These are phyloP conservation scores for Nemania diffusa DNA, from an alignment of 2,329 filamentous ascomycete species.

Conservation along the genomic window DNA sequence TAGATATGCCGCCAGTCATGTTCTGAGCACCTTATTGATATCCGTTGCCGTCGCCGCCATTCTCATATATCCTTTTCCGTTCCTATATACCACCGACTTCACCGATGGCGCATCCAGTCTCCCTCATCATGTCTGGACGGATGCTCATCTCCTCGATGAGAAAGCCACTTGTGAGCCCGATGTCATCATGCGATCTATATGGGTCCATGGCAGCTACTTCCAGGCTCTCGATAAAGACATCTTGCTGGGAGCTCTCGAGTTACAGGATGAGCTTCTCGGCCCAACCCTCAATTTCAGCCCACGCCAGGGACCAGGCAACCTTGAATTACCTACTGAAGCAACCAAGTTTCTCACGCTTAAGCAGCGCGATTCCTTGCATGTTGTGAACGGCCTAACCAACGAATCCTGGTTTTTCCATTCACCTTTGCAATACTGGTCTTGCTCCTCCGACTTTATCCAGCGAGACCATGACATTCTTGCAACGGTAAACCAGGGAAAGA, in stretches of 20 bases:
- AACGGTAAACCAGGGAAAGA: conserved; percentile 75
- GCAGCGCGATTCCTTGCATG: conserved; percentile 66
- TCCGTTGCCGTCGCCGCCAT: conserved; percentile 77
- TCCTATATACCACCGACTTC: conserved; percentile 78
- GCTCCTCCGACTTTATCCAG: conserved; percentile 67
- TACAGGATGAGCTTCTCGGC: conserved; percentile 77
- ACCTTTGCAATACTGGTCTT: conserved; percentile 84
- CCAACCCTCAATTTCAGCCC: conserved; percentile 67
- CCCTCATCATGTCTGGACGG: conserved; percentile 84
- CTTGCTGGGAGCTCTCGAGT: conserved; percentile 71
- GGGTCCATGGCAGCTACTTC: conserved; percentile 86
- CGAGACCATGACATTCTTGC: conserved; percentile 70
- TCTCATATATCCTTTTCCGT: conserved; percentile 79
- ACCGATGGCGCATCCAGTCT: conserved; percentile 76
- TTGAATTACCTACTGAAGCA: conserved; percentile 47
- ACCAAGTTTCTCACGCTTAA: conserved; percentile 53
- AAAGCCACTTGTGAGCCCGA: conserved; percentile 66
- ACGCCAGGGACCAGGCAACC: conserved; percentile 49
- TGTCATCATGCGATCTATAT: conserved; percentile 83
- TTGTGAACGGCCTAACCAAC: conserved; percentile 68
- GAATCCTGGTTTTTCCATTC: conserved; percentile 83
- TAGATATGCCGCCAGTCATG: conserved; percentile 75
- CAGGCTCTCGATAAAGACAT: conserved; percentile 74
- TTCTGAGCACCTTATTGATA: conserved; percentile 76
- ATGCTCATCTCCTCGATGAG: conserved; percentile 71